phyloP scores from a whole-genome alignment of 805 yeast genomes.

The Nakazawaea laoshanensis region DNA sequence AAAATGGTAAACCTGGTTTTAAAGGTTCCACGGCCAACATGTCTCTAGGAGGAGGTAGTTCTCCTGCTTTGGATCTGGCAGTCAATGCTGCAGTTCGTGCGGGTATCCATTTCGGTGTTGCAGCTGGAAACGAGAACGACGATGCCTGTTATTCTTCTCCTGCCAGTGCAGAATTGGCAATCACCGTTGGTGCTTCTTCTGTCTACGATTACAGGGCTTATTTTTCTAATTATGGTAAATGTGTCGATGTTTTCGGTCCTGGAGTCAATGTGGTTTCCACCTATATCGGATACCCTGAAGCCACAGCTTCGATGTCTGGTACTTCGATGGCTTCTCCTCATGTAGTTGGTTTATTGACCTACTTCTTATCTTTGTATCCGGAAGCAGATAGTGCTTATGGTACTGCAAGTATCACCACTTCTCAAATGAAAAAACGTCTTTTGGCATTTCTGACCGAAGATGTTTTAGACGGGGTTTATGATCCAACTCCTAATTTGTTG shows the following conservation, averaged over 20 bases:
- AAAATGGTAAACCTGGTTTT: conserved; percentile 30
- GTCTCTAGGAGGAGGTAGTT: conserved; percentile 54
- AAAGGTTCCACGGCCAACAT: conserved; percentile 56
- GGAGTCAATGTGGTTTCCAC: conserved; percentile 49
- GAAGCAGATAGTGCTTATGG: conserved; percentile 39
- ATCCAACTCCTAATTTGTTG: conserved; percentile 46
- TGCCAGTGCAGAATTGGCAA: conserved; percentile 46
- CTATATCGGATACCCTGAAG: conserved; percentile 42
- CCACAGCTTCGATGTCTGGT: conserved; percentile 48
- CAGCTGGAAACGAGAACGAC: conserved; percentile 55
- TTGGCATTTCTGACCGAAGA: conserved; percentile 43
- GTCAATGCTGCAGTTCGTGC: conserved; percentile 50
- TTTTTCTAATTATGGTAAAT: conserved; percentile 46
- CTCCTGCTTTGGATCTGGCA: conserved; percentile 47
- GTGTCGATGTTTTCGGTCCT: conserved; percentile 48
- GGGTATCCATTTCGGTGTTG: conserved; percentile 53
- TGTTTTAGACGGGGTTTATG: conserved; percentile 34
- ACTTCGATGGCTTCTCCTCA: conserved; percentile 63
- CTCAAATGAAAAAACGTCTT: conserved; percentile 44
- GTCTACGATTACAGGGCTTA: conserved; percentile 36
- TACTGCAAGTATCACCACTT: conserved; percentile 37
- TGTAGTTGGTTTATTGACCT: conserved; percentile 45
- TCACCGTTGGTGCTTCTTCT: conserved; percentile 44
- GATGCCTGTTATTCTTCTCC: conserved; percentile 57
- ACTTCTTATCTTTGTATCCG: conserved; percentile 49